Evolutionary conservation across 495 filamentous ascomycete genomes (phyloP).

Genomic region (Aspergillus kassunensis): DNA sequence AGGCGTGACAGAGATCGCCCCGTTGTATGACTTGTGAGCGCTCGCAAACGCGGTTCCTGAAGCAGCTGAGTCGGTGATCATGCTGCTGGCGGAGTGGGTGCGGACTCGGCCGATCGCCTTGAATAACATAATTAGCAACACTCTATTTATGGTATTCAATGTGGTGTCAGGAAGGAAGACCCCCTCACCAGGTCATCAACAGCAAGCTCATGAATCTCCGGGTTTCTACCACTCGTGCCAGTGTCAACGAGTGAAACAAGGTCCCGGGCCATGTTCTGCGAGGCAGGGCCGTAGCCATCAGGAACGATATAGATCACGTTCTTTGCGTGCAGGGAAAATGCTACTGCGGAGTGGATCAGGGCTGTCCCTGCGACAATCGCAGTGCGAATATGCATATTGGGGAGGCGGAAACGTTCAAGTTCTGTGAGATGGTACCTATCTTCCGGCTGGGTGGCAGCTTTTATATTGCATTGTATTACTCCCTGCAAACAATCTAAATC

Average conservation of each 20-base stretch:
- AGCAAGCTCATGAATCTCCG: constrained; percentile 1
- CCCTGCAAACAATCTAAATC: too few relatives aligned
- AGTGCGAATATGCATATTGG: constrained; percentile 3
- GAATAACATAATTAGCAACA: too few relatives aligned
- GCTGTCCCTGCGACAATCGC: neutral
- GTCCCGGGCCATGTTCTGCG: constrained; percentile 10
- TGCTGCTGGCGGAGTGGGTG: constrained; percentile 4
- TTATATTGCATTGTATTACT: too few relatives aligned
- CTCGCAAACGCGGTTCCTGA: constrained; percentile 1
- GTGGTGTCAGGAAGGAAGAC: neutral
- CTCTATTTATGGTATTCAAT: too few relatives aligned
- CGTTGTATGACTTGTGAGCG: constrained; percentile 9
- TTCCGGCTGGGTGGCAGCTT: too few relatives aligned
- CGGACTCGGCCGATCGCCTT: constrained; percentile 7
- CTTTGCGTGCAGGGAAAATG: neutral
- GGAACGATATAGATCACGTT: constrained; percentile 9
- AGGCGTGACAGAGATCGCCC: constrained; percentile 3
- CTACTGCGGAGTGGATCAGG: neutral
- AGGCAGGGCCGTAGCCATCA: constrained; percentile 8
- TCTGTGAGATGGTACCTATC: neutral
- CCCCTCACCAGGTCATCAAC: constrained; percentile 4
- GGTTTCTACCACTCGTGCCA: constrained; percentile 3
- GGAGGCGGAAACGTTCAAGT: too few relatives aligned
- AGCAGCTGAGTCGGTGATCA: constrained; percentile 9
- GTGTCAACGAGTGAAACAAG: constrained; percentile 1